These are phyloP conservation scores for Stephania cephalantha DNA, from an alignment of 164 flowering plant genomes.

Conservation along the genomic window DNA sequence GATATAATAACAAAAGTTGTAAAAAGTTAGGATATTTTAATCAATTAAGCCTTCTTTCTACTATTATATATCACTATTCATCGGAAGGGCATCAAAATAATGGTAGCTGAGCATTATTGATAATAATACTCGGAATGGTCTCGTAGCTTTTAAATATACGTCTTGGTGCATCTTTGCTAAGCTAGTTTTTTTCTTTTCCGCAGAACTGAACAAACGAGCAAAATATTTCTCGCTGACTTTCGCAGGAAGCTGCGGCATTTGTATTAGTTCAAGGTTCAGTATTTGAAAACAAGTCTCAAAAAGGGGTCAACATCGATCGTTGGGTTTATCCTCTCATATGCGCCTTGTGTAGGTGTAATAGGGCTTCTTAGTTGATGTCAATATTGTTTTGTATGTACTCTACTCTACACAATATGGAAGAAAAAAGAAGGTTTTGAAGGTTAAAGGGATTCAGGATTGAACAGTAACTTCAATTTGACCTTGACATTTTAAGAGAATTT, in stretches of 20 bases:
- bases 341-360: not conserved
- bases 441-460: too few species aligned
- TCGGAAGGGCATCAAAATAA: too few species aligned
- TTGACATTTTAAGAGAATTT: too few species aligned
- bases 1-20: too few species aligned
- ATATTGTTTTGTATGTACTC: not conserved
- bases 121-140: too few species aligned
- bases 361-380: not conserved
- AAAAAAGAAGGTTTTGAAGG: too few species aligned
- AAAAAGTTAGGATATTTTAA: too few species aligned
- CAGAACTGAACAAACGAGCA: not conserved
- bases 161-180: not conserved
- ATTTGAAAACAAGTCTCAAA: not conserved
- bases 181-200: not conserved
- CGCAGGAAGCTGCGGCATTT: not conserved
- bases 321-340: not conserved
- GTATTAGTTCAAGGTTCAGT: not conserved
- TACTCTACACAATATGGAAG: too few species aligned
- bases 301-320: not conserved
- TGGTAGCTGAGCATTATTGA: too few species aligned
- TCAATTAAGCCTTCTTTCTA: too few species aligned
- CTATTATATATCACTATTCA: too few species aligned
- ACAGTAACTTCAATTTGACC: too few species aligned
- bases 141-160: not conserved
- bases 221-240: not conserved